Evolutionary conservation across 2,329 filamentous ascomycete genomes (phyloP).

Genomic region (Calonectria hongkongensis): DNA sequence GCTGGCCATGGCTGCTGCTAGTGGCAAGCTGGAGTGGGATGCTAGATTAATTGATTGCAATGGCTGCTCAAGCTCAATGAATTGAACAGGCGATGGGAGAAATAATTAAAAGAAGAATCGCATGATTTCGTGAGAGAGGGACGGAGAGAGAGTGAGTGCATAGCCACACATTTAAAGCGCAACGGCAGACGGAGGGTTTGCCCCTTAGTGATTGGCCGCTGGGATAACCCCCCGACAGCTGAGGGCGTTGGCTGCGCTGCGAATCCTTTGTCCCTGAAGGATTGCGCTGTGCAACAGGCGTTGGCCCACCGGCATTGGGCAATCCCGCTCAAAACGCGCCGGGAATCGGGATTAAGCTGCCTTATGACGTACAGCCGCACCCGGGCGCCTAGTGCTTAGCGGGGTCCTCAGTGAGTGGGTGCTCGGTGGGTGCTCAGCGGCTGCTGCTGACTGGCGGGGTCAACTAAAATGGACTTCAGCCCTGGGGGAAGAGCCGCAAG

Average conservation of each 20-base stretch:
- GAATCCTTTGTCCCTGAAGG: slow-evolving; percentile 8
- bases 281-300: neutral
- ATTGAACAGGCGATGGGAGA: neutral
- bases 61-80: neutral
- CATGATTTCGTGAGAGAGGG: neutral
- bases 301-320: neutral
- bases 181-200: slow-evolving; percentile 7
- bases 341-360: too few species aligned
- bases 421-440: too few species aligned
- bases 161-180: slow-evolving; percentile 4
- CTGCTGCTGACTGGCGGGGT: too few species aligned
- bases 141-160: neutral
- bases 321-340: too few species aligned
- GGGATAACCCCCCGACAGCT: neutral
- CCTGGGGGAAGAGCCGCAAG: too few species aligned
- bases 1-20: neutral
- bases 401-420: too few species aligned
- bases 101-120: neutral
- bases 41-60: neutral
- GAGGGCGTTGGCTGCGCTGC: neutral
- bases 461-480: too few species aligned
- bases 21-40: neutral
- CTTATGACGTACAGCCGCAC: too few species aligned
- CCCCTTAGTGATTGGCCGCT: neutral
- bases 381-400: too few species aligned